Conservation (phyloP, 2,329 filamentous ascomycete genomes). For the Aspergillus ruber region DNA sequence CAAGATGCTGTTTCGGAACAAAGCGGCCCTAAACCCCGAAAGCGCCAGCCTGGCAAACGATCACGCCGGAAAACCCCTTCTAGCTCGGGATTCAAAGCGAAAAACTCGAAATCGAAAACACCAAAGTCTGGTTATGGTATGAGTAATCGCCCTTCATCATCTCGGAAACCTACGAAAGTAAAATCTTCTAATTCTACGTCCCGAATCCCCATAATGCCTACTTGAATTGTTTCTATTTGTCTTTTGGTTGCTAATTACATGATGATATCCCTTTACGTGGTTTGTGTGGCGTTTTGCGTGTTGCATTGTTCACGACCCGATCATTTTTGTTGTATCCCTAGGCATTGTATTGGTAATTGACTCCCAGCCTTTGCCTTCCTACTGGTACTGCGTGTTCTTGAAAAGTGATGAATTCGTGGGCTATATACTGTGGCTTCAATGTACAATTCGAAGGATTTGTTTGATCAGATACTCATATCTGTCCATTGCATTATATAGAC, state of each 20-base stretch:
- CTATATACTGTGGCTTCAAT: neutral
- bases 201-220: constrained; percentile 35
- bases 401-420: constrained; percentile 8
- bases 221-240: constrained; percentile 15
- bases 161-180: constrained; percentile 19
- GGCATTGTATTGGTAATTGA: constrained; percentile 4
- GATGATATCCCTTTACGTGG: neutral
- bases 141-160: constrained; percentile 12
- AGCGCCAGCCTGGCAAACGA: constrained; percentile 20
- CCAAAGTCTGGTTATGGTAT: constrained; percentile 16
- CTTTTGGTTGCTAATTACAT: neutral
- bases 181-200: constrained; percentile 22
- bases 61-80: constrained; percentile 20
- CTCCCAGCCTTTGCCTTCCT: neutral
- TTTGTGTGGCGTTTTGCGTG: neutral
- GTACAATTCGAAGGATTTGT: neutral
- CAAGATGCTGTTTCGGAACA: constrained; percentile 11
- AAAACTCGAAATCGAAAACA: constrained; percentile 16
- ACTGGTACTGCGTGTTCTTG: neutral
- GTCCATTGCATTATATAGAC: neutral
- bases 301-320: neutral
- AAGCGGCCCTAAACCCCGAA: constrained; percentile 16
- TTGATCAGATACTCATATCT: neutral
- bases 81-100: constrained; percentile 17
- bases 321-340: constrained; percentile 9